phyloP scores from a whole-genome alignment of 441 rosid species.

The Adansonia grandidieri region DNA sequence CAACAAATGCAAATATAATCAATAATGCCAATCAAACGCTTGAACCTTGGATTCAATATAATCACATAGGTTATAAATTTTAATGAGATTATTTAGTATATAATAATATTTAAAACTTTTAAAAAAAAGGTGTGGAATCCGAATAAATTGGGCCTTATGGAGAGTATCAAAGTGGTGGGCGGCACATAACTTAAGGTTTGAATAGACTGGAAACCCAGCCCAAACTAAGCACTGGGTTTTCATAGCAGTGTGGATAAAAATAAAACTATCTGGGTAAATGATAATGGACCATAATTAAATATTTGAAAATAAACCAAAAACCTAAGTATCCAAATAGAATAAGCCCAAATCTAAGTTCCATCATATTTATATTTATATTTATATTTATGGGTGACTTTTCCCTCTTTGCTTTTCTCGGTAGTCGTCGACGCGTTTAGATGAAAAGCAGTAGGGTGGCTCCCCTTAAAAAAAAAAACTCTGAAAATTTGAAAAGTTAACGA shows the following conservation, averaged over 20 bases:
- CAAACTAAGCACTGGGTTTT: background rate
- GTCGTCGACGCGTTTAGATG: background rate
- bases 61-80: too few species aligned
- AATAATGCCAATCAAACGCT: too few species aligned
- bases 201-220: background rate
- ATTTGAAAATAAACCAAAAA: background rate
- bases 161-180: too few species aligned
- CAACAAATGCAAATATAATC: too few species aligned
- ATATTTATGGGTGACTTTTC: background rate
- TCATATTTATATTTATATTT: too few species aligned
- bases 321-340: background rate
- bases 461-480: background rate
- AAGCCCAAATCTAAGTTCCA: background rate
- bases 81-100: too few species aligned
- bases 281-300: background rate
- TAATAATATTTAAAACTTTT: too few species aligned
- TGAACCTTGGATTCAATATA: constrained; percentile 3
- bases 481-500: background rate
- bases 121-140: too few species aligned
- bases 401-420: background rate
- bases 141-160: too few species aligned
- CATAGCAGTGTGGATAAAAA: background rate
- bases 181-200: background rate
- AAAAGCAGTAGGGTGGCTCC: too few species aligned
- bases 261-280: background rate